These are phyloP conservation scores for Schizophyllum commune DNA, from an alignment of 1,284 basidiomycete genomes.

Conservation along the genomic window DNA sequence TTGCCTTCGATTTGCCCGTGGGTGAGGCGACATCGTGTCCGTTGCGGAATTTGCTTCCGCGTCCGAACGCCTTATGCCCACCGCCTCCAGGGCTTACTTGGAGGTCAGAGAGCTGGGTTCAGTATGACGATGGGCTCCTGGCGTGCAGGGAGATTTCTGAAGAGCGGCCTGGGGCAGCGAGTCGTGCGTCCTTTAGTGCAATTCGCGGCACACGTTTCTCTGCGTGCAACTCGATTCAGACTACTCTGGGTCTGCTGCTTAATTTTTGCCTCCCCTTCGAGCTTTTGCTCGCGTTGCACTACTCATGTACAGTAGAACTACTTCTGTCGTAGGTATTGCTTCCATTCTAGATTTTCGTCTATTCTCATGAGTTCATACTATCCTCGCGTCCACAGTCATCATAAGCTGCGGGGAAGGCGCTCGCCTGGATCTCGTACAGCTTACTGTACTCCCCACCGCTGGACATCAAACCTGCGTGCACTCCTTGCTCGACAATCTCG, in stretches of 20 bases:
- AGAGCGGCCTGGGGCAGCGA: slow-evolving; percentile 6
- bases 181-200: slow-evolving; percentile 37
- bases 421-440: slow-evolving; percentile 22
- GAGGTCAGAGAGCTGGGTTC: too few species aligned
- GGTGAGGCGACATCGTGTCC: too few species aligned
- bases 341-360: too few species aligned
- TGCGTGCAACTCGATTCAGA: slow-evolving; percentile 49
- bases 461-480: slow-evolving; percentile 25
- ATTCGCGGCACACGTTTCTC: slow-evolving; percentile 36
- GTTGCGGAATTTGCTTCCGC: too few species aligned
- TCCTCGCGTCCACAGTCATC: too few species aligned
- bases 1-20: too few species aligned
- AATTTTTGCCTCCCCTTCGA: slow-evolving; percentile 5
- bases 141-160: slow-evolving; percentile 11
- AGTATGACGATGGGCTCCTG: too few species aligned
- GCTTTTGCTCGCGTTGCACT: neutral
- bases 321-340: too few species aligned
- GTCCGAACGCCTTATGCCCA: too few species aligned
- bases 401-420: slow-evolving; percentile 15
- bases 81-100: too few species aligned
- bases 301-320: too few species aligned
- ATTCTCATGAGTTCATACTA: too few species aligned
- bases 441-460: slow-evolving; percentile 21
- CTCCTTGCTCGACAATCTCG: slow-evolving; percentile 23
- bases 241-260: slow-evolving; percentile 16